Evolutionary conservation across 495 filamentous ascomycete species (phyloP), one percentile per base, ranked within the genome.

Genomic region (Cairneyella variabilis): DNA sequence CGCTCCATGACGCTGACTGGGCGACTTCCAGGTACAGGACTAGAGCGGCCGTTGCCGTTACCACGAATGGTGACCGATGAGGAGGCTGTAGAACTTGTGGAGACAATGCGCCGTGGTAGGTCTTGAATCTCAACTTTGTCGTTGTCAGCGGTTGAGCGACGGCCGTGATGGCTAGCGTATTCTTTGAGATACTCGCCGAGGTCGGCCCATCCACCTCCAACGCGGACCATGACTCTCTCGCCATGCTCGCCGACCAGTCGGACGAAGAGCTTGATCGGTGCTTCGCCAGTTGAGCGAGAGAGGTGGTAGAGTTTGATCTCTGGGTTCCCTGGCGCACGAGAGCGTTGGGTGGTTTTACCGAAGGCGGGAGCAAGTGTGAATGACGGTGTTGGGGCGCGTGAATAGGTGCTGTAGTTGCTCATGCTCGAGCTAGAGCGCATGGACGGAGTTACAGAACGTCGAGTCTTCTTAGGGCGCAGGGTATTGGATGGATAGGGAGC

Each of bases 211-310:
- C 93, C 93, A 53, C 93, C 93, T 14, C 93, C 93, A 18, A 97
- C 90, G 50, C 93, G 86, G 8, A 97, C 95, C 91, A 98, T 97
- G 39, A 97, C 91, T 23, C 93, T 82, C 66, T 96, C 90, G n/a
- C 86, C 85, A 25, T 82, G 76, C 66, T 95, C 89, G 30, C 93
- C 93, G 1, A 98, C 90, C 12, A 90, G 83, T 0, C 93, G 86
- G 22, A 97, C 90, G 63, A 92, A 93, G 1, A 98, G 79, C 66
- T 96, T 97, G 57, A 93, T 91, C 0, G 93, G 93, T 22, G 85
- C 78, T 53, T 90, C 82, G 39, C 88, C 88, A 26, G 85, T 88
- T 36, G 82, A 78, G 28, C 90, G 85, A n/a, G 89, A 86, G 20
- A 98, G 80, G 69, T 98, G 91, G 59, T 97, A 98, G 2, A 97